Evolutionary conservation across 2,329 filamentous ascomycete species (phyloP).

Genomic region (Alternaria panax): DNA sequence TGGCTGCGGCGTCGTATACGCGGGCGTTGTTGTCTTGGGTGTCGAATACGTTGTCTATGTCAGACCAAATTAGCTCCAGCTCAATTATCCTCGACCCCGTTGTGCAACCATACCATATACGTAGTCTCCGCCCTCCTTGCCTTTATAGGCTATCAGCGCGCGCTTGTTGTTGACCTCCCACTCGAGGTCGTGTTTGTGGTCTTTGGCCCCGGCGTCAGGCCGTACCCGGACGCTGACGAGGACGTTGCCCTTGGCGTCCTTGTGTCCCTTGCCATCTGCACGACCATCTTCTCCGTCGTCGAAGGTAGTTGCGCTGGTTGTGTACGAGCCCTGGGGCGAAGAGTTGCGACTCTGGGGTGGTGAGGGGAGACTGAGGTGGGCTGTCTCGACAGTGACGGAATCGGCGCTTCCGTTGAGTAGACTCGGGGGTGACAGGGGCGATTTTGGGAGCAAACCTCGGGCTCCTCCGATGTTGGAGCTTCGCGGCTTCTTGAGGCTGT

Average conservation of each 20-base stretch:
- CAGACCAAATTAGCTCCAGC: conserved; percentile 22
- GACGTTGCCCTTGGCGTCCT: conserved; percentile 91
- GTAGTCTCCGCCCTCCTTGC: conserved; percentile 86
- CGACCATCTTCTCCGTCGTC: conserved; percentile 77
- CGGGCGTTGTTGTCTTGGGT: conserved; percentile 92
- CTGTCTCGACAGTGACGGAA: conserved; percentile 72
- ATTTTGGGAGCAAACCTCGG: conserved; percentile 43
- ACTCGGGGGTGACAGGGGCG: conserved; percentile 67
- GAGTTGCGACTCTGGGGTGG: conserved; percentile 89
- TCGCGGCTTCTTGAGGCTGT: conserved; percentile 58
- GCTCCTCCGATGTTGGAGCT: conserved; percentile 48
- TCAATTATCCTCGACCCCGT: conserved; percentile 14
- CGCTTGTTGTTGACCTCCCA: conserved; percentile 91
- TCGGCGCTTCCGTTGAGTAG: conserved; percentile 81
- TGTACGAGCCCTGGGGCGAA: conserved; percentile 90
- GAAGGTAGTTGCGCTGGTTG: conserved; percentile 84
- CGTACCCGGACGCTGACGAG: conserved; percentile 93
- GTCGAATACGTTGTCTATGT: conserved; percentile 90
- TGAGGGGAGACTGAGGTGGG: conserved; percentile 77
- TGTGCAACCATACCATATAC: conserved; percentile 74
- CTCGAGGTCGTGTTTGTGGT: conserved; percentile 74
- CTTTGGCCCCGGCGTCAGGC: conserved; percentile 75
- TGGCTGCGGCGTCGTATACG: conserved; percentile 93
- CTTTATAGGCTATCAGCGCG: conserved; percentile 81
- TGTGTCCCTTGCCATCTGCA: conserved; percentile 49